These are phyloP conservation scores for Dioszegia aurantiaca DNA, from an alignment of 768 basidiomycete species.

Conservation along the genomic window DNA sequence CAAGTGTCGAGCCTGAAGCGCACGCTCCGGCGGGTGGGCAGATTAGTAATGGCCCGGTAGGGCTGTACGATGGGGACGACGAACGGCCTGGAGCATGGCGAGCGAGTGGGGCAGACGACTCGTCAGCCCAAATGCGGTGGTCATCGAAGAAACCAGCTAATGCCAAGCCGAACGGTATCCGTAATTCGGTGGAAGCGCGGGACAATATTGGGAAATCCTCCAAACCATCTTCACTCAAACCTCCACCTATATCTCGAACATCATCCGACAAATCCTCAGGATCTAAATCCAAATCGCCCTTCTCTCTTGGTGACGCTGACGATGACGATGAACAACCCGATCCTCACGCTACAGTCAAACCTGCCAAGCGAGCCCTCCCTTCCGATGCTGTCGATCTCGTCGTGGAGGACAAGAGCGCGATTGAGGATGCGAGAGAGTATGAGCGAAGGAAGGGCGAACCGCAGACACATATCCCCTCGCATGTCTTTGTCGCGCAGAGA, in stretches of 20 bases:
- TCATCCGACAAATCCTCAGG: slow-evolving; percentile 8
- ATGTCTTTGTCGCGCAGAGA: slow-evolving; percentile 27
- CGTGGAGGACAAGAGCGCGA: slow-evolving; percentile 65
- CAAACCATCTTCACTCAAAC: slow-evolving; percentile 8
- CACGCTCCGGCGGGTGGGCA: not conserved
- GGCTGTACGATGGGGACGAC: slow-evolving; percentile 46
- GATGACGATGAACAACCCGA: slow-evolving; percentile 41
- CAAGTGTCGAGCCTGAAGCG: slow-evolving; percentile 13
- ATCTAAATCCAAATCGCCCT: slow-evolving; percentile 36
- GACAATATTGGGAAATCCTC: not conserved
- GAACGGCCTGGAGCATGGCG: slow-evolving; percentile 38
- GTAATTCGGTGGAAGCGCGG: slow-evolving; percentile 3
- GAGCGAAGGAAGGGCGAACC: slow-evolving; percentile 67
- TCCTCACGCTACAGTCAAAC: slow-evolving; percentile 31
- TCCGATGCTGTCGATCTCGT: slow-evolving; percentile 82
- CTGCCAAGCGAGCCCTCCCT: slow-evolving; percentile 43
- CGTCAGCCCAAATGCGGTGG: slow-evolving; percentile 22
- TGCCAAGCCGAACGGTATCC: slow-evolving; percentile 4
- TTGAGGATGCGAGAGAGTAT: slow-evolving; percentile 57
- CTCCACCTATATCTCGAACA: slow-evolving; percentile 10
- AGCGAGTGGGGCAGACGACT: slow-evolving; percentile 11
- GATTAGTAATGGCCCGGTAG: slow-evolving; percentile 20
- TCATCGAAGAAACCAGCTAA: slow-evolving; percentile 20
- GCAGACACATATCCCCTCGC: slow-evolving; percentile 41
- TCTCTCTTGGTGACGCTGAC: slow-evolving; percentile 35